phyloP scores from a whole-genome alignment of 495 filamentous ascomycete genomes.

The Tuber indicum region DNA sequence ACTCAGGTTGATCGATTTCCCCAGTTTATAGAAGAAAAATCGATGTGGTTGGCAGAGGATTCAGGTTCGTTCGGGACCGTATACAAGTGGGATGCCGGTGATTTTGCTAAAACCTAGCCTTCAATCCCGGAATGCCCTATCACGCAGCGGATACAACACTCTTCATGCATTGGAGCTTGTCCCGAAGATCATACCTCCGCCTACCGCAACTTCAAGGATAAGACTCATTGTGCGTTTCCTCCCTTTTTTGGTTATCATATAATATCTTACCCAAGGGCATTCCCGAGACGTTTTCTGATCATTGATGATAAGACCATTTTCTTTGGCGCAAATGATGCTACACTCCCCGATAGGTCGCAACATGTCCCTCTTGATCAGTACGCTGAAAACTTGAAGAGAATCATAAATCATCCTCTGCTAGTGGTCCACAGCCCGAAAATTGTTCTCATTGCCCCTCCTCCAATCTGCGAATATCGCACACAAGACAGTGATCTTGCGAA shows the following conservation, averaged over 20 bases:
- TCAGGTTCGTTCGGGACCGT: conserved; percentile 46
- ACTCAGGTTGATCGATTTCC: not conserved
- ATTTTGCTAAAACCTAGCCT: conserved; percentile 9
- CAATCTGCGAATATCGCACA: conserved; percentile 68
- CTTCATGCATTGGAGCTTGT: conserved; percentile 56
- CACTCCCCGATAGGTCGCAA: conserved; percentile 56
- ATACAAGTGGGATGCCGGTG: not conserved
- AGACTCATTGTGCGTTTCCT: conserved; percentile 57
- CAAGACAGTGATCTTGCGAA: conserved; percentile 50
- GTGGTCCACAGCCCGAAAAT: conserved; percentile 64
- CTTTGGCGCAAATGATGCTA: conserved; percentile 82
- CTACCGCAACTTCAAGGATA: conserved; percentile 52
- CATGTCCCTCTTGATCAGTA: conserved; percentile 68
- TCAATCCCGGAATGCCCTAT: conserved; percentile 5
- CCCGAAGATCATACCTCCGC: conserved; percentile 53
- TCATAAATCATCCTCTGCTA: conserved; percentile 63
- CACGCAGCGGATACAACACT: conserved; percentile 62
- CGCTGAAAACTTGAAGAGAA: conserved; percentile 60
- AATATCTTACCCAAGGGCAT: not conserved
- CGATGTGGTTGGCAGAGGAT: conserved; percentile 64
- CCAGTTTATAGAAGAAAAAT: conserved; percentile 57
- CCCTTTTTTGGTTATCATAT: not conserved
- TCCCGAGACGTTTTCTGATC: conserved; percentile 13
- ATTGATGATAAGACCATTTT: conserved; percentile 58
- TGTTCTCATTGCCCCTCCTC: conserved; percentile 70